Evolutionary conservation across 805 yeast genomes (phyloP).

Genomic region (Sporopachydermia lactativora): DNA sequence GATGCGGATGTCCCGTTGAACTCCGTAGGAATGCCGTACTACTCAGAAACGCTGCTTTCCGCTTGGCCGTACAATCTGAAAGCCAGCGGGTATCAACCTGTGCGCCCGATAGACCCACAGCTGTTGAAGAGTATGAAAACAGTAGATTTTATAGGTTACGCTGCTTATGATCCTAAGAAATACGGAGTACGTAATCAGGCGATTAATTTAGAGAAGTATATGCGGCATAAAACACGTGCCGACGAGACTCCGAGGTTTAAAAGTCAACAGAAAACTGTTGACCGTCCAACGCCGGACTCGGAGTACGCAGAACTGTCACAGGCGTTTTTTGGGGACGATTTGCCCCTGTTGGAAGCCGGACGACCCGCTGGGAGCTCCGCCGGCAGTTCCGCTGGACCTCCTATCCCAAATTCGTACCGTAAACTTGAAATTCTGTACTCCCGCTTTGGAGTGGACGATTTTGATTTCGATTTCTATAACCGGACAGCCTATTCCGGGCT

Average conservation of each 20-base stretch:
- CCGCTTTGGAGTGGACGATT: constrained; percentile 85
- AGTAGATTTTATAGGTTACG: constrained; percentile 24
- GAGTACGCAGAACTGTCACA: background rate
- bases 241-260: constrained; percentile 11
- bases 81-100: constrained; percentile 42
- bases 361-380: no score
- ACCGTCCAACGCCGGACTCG: background rate
- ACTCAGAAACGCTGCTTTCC: constrained; percentile 60
- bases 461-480: constrained; percentile 80
- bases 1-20: constrained; percentile 48
- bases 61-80: constrained; percentile 56
- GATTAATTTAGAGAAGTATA: constrained; percentile 7
- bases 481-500: constrained; percentile 63
- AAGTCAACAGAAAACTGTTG: constrained; percentile 11
- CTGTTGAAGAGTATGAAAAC: constrained; percentile 25
- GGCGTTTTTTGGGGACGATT: background rate
- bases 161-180: constrained; percentile 42
- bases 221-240: constrained; percentile 13
- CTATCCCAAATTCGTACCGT: constrained; percentile 55
- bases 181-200: constrained; percentile 43
- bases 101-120: constrained; percentile 36
- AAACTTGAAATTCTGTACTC: constrained; percentile 70
- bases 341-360: no score
- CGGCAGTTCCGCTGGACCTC: background rate
- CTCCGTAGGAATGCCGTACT: constrained; percentile 76